These are phyloP conservation scores for Diaporthe sp. DNA, from an alignment of 2,329 filamentous ascomycete species.

Conservation along the genomic window DNA sequence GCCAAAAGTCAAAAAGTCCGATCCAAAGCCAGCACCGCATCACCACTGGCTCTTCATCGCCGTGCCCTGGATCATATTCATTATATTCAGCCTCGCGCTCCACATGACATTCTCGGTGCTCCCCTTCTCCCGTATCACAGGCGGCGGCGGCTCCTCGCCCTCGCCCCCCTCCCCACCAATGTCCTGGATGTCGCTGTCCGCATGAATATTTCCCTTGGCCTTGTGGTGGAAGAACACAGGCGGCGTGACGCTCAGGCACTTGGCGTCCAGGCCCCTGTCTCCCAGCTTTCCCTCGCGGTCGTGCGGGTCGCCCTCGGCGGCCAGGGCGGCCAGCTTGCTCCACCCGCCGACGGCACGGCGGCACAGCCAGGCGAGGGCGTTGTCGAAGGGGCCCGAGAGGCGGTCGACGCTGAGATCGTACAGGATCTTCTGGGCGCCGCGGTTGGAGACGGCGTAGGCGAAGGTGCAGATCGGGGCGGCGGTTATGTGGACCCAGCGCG, in stretches of 20 bases:
- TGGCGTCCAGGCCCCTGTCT: slow-evolving; percentile 43
- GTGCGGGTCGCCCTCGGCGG: slow-evolving; percentile 20
- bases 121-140: slow-evolving; percentile 42
- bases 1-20: not conserved
- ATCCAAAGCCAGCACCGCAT: not conserved
- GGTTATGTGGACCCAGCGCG: slow-evolving; percentile 49
- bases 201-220: slow-evolving; percentile 39
- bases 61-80: slow-evolving; percentile 43
- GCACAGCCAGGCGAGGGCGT: slow-evolving; percentile 45
- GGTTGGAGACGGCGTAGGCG: slow-evolving; percentile 45
- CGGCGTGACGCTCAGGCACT: slow-evolving; percentile 47
- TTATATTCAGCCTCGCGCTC: slow-evolving; percentile 47
- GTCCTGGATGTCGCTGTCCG: slow-evolving; percentile 46
- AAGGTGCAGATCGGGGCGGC: slow-evolving; percentile 51
- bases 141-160: slow-evolving; percentile 14
- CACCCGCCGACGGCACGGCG: slow-evolving; percentile 41
- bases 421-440: slow-evolving; percentile 40
- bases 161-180: slow-evolving; percentile 35
- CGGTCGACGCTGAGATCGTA: slow-evolving; percentile 44
- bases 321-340: slow-evolving; percentile 28
- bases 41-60: slow-evolving; percentile 43
- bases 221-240: slow-evolving; percentile 47
- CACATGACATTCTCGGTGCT: slow-evolving; percentile 48
- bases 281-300: slow-evolving; percentile 28
- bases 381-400: slow-evolving; percentile 45